Conservation (phyloP, 2,329 filamentous ascomycete species). For the Colletotrichum tropicicola region DNA sequence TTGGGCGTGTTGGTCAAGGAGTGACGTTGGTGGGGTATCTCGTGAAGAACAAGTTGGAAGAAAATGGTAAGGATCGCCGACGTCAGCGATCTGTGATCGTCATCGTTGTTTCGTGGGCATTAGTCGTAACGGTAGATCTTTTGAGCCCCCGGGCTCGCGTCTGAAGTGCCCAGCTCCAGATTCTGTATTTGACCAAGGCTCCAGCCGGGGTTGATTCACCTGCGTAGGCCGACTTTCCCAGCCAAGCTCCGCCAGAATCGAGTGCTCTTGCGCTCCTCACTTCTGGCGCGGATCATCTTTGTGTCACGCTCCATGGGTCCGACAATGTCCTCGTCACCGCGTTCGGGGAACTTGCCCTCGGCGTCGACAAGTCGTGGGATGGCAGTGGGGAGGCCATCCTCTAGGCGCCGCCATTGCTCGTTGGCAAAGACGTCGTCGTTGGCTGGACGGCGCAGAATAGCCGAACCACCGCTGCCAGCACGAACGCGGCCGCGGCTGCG, state of each 20-base stretch:
- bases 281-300: conserved; percentile 57
- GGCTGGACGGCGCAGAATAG: conserved; percentile 40
- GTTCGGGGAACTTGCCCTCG: conserved; percentile 85
- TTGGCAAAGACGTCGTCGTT: conserved; percentile 51
- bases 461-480: conserved; percentile 51
- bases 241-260: conserved; percentile 60
- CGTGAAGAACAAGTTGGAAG: conserved; percentile 10
- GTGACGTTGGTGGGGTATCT: conserved; percentile 38
- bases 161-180: background rate
- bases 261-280: conserved; percentile 53
- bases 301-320: conserved; percentile 82
- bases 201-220: conserved; percentile 8
- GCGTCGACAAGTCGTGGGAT: conserved; percentile 76
- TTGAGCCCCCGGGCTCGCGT: background rate
- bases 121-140: conserved; percentile 17
- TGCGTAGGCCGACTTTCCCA: conserved; percentile 50
- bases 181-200: background rate
- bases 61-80: conserved; percentile 20
- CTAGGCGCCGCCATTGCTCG: conserved; percentile 54
- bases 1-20: conserved; percentile 22
- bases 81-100: conserved; percentile 4
- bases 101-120: conserved; percentile 26
- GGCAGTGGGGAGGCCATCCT: conserved; percentile 67
- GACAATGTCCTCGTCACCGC: conserved; percentile 92
- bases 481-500: conserved; percentile 50